These are phyloP conservation scores for Nitzschia putrida DNA, from an alignment of 108 stramenopile genomes.

Conservation along the genomic window DNA sequence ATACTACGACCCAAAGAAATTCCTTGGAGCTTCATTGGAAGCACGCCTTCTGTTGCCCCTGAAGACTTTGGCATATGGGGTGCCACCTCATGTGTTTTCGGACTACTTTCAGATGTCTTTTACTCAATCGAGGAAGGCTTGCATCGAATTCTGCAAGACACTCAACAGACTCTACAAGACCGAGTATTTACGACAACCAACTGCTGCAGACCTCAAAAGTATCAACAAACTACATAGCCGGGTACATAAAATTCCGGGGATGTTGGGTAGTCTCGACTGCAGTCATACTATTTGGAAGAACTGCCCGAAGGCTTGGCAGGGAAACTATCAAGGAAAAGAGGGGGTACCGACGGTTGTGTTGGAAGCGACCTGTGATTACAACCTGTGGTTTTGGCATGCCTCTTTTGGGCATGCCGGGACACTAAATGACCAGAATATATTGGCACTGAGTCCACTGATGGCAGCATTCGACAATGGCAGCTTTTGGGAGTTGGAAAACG, in stretches of 20 bases:
- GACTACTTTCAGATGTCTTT: constrained; percentile 26
- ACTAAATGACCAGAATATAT: constrained; percentile 39
- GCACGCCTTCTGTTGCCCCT: constrained; percentile 8
- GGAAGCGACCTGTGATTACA: constrained; percentile 29
- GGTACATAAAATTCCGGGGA: constrained; percentile 2
- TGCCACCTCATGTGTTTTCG: constrained; percentile 3
- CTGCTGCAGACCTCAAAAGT: not conserved
- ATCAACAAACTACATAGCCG: constrained; percentile 3
- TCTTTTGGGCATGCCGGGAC: constrained; percentile 30
- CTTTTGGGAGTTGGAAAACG: not conserved
- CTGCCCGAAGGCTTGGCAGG: constrained; percentile 19
- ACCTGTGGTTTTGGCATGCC: constrained; percentile 38
- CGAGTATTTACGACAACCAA: constrained; percentile 7
- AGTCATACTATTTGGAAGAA: constrained; percentile 28
- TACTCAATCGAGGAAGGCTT: not conserved
- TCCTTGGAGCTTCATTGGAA: not conserved
- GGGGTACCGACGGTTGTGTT: no score
- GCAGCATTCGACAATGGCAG: not conserved
- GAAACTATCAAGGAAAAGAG: constrained; percentile 25
- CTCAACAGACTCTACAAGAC: constrained; percentile 5
- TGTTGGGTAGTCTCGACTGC: constrained; percentile 29
- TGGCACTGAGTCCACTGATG: constrained; percentile 6
- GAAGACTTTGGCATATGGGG: constrained; percentile 17
- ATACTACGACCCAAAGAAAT: not conserved
- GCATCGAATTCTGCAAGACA: not conserved